These are phyloP conservation scores for Debaryomyces maramus DNA, from an alignment of 805 yeast genomes.

Conservation along the genomic window DNA sequence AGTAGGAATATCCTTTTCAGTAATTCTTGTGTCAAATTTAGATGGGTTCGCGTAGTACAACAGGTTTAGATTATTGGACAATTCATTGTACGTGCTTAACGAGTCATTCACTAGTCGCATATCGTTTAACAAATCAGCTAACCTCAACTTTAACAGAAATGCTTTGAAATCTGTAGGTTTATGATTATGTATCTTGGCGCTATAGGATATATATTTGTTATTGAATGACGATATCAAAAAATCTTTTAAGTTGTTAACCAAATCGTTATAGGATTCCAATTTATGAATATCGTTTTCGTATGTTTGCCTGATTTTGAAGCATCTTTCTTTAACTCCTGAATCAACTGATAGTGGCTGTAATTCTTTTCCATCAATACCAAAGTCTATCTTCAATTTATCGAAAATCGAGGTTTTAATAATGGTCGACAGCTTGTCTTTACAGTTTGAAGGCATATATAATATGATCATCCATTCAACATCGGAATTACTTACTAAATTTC, in stretches of 20 bases:
- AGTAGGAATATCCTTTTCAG: constrained; percentile 6
- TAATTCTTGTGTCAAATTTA: constrained; percentile 4
- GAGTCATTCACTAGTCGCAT: constrained; percentile 65
- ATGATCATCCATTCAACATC: constrained; percentile 64
- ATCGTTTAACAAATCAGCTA: constrained; percentile 53
- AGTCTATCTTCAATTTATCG: constrained; percentile 58
- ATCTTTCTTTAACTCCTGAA: constrained; percentile 29
- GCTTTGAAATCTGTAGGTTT: constrained; percentile 36
- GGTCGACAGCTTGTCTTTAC: constrained; percentile 33
- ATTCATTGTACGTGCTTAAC: constrained; percentile 47
- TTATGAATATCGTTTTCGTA: constrained; percentile 37
- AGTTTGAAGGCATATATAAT: constrained; percentile 45
- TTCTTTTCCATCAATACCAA: constrained; percentile 42
- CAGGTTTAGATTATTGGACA: constrained; percentile 32
- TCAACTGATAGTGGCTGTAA: constrained; percentile 12
- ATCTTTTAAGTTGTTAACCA: constrained; percentile 46
- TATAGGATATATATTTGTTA: constrained; percentile 14
- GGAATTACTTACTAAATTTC: constrained; percentile 35
- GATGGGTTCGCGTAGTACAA: constrained; percentile 3
- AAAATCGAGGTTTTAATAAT: constrained; percentile 47
- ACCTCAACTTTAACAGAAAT: constrained; percentile 47
- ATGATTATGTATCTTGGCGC: constrained; percentile 11
- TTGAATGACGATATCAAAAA: constrained; percentile 56
- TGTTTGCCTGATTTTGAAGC: constrained; percentile 40
- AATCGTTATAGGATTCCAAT: constrained; percentile 51